Evolutionary conservation across 345 rosid genomes (phyloP).

Genomic region (Lenwebbia sp.): DNA sequence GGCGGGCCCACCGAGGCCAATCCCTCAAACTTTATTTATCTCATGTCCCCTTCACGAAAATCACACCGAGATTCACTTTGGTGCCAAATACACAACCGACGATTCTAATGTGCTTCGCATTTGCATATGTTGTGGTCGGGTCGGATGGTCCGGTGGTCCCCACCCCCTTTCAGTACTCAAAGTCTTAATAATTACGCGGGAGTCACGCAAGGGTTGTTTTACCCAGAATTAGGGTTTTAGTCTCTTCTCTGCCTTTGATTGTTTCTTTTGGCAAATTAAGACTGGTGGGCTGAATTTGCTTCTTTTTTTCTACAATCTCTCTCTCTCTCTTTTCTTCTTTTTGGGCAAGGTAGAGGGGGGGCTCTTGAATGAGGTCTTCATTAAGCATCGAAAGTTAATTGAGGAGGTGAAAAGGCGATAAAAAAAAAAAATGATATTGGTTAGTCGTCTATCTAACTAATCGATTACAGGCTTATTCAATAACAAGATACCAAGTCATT

Average conservation of each 20-base stretch:
- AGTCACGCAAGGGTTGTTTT: neutral
- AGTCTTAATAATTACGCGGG: neutral
- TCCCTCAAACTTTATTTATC: neutral
- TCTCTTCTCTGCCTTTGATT: neutral
- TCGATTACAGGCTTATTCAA: no score
- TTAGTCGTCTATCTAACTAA: no score
- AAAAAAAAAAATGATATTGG: no score
- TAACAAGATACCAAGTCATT: no score
- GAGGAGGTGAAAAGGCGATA: no score
- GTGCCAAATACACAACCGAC: neutral
- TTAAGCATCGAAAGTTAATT: no score
- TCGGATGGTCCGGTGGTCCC: neutral
- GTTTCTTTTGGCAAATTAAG: neutral
- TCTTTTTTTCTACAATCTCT: neutral
- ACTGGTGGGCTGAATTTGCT: neutral
- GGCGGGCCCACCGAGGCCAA: neutral
- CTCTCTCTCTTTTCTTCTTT: accelerated
- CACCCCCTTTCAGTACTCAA: neutral
- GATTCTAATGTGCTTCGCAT: neutral
- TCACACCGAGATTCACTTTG: neutral
- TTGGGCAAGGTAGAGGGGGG: neutral
- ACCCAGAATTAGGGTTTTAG: neutral
- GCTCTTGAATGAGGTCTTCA: neutral
- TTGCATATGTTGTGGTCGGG: neutral
- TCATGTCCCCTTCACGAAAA: neutral